Percentiles rank a stretch among this genome's conserved stretches.
phyloP scores from a whole-genome alignment of 495 filamentous ascomycete genomes.

The Neurospora sp. region DNA sequence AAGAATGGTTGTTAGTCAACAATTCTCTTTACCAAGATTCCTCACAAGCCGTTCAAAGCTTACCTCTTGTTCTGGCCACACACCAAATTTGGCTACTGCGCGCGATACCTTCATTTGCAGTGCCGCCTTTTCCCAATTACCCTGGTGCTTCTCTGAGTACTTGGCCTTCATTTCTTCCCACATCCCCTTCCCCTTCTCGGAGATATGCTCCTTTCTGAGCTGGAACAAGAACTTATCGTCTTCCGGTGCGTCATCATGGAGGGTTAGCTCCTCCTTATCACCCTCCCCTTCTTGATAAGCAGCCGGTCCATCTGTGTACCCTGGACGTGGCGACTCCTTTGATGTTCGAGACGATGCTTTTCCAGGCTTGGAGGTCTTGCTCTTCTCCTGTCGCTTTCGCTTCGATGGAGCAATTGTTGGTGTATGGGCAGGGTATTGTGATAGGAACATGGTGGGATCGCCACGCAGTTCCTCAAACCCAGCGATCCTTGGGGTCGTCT shows the following conservation, averaged over 20 bases:
- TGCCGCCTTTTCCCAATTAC: constrained; percentile 33
- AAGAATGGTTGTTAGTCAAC: constrained; percentile 1
- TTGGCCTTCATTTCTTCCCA: constrained; percentile 40
- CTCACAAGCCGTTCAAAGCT: constrained; percentile 6
- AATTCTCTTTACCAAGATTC: background rate
- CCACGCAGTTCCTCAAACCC: constrained; percentile 19
- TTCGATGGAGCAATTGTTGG: constrained; percentile 11
- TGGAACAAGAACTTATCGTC: constrained; percentile 36
- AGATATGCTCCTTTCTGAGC: constrained; percentile 30
- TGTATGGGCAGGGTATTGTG: constrained; percentile 16
- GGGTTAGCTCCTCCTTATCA: constrained; percentile 17
- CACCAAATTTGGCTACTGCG: constrained; percentile 32
- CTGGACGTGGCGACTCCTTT: constrained; percentile 11
- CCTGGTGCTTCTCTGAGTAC: constrained; percentile 29
- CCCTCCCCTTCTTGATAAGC: constrained; percentile 6
- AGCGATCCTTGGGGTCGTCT: constrained; percentile 11
- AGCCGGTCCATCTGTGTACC: constrained; percentile 2
- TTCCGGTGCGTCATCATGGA: constrained; percentile 34
- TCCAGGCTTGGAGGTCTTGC: constrained; percentile 13
- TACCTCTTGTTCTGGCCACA: constrained; percentile 36
- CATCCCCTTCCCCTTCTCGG: constrained; percentile 41
- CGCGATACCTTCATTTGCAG: constrained; percentile 42
- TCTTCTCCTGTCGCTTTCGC: constrained; percentile 8
- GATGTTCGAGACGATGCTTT: constrained; percentile 14
- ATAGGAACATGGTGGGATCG: constrained; percentile 12